Conservation (phyloP, 164 flowering plant species). For the Vitis amurensis region DNA sequence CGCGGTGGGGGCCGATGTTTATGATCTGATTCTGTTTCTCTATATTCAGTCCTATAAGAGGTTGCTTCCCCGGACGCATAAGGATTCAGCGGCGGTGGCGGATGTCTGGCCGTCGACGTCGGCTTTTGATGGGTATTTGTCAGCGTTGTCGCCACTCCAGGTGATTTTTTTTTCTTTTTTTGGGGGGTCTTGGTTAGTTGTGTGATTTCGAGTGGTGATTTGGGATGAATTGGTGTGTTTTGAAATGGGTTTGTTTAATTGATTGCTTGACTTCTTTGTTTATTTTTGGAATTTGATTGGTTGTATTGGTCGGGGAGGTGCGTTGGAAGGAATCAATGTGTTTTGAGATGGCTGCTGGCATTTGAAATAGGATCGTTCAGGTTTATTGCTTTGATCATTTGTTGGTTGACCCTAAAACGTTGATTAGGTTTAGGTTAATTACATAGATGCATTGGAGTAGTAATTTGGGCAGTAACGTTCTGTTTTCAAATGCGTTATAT, state of each 20-base stretch:
- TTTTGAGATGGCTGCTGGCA: no score
- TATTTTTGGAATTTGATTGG: neutral
- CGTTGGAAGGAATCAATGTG: no score
- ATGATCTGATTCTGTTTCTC: conserved; percentile 76
- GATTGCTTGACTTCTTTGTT: neutral
- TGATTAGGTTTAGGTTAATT: no score
- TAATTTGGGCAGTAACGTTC: neutral
- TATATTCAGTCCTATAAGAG: conserved; percentile 87
- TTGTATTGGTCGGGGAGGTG: neutral
- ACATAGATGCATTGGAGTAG: neutral
- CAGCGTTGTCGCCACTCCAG: conserved; percentile 93
- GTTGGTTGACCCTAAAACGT: no score
- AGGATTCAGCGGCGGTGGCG: conserved; percentile 83
- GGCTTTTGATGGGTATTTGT: conserved; percentile 88
- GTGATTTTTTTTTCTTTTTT: conserved; percentile 23
- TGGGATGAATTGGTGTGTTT: neutral
- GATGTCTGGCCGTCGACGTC: conserved; percentile 99
- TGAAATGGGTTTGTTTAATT: neutral
- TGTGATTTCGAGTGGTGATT: neutral
- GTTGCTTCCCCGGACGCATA: conserved; percentile 81
- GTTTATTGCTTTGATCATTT: no score
- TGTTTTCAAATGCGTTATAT: neutral
- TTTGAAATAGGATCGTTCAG: no score
- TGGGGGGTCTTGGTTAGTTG: neutral
- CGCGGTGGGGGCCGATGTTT: conserved; percentile 57